Base-by-base conservation (phyloP, 106 monocot species). In the Platanthera zijinensis region DNA sequence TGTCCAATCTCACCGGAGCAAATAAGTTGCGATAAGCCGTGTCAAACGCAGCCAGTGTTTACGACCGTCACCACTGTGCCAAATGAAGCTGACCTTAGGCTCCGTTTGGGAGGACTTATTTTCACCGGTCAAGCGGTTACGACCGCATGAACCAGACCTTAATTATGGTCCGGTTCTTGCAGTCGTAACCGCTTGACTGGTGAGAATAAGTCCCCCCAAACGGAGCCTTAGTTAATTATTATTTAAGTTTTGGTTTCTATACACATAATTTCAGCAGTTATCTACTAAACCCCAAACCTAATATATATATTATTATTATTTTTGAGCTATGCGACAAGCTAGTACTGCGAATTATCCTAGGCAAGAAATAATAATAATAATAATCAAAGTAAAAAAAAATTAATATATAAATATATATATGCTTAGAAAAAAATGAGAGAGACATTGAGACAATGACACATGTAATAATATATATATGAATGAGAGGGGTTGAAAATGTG, bases 251-350 rank as follows among this genome's bases (percentile, higher is more conserved):
- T n/a, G 59, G 59, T 18, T 6, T 19, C 21, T n/a, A 21, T 61
- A 61, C 59, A 61, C 59, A 61, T 61, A 61, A 61, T 61, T 21
- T 39, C 6, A 21, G 59, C 21, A 7, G 21, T 19, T 61, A 61
- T 61, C 8, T 61, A 39, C 39, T 39, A 39, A 39, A 39, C 21
- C 21, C 59, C 21, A 61, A 61, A 61, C 59, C 59, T 61, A 61
- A 61, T 61, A 39, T 39, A 39, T 0, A 39, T 39, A 39, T 39
- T 19, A 21, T 21, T 61, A 61, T 61, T n/a, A 9, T 61, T 61
- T 61, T n/a, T 61, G 59, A n/a, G 59, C 59, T 61, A 61, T 61
- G 8, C 19, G 59, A 61, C 59, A 21, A n/a, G n/a, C n/a, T n/a
- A 61, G 59, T 8, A 61, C 59, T 61, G 5, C 19, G 18, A 61